Evolutionary conservation across 2,329 filamentous ascomycete species (phyloP).

Genomic region (Ophiosphaerella korrae): DNA sequence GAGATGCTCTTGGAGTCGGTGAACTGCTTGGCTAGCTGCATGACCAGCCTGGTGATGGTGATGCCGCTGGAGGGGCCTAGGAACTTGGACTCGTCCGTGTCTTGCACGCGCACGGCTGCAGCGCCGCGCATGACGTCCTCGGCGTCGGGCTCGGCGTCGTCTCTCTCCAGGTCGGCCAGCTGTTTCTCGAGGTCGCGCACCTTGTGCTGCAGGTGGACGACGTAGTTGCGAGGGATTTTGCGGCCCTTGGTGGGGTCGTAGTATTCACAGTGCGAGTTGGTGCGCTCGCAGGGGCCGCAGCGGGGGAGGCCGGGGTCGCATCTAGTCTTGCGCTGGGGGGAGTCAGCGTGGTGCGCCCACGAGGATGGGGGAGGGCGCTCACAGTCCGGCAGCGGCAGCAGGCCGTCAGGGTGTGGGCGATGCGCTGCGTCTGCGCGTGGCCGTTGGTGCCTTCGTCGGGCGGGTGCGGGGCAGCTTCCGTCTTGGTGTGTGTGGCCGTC

Average conservation of each 20-base stretch:
- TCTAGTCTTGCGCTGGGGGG: slow-evolving; percentile 81
- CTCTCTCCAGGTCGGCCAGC: slow-evolving; percentile 76
- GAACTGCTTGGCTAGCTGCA: slow-evolving; percentile 95
- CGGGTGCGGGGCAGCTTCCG: slow-evolving; percentile 26
- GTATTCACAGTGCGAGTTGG: slow-evolving; percentile 91
- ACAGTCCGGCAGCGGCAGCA: slow-evolving; percentile 82
- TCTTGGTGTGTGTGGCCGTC: slow-evolving; percentile 21
- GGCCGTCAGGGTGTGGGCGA: slow-evolving; percentile 79
- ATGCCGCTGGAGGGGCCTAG: slow-evolving; percentile 94
- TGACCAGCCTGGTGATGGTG: slow-evolving; percentile 89
- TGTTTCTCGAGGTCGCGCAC: slow-evolving; percentile 82
- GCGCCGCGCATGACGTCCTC: slow-evolving; percentile 88
- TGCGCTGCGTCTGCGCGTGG: slow-evolving; percentile 52
- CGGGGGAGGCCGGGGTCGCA: slow-evolving; percentile 92
- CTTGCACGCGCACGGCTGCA: slow-evolving; percentile 81
- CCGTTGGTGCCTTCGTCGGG: slow-evolving; percentile 23
- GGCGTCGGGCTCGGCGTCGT: slow-evolving; percentile 70
- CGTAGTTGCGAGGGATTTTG: slow-evolving; percentile 88
- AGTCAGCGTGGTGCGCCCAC: too few relatives aligned
- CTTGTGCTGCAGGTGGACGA: slow-evolving; percentile 86
- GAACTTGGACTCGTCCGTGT: slow-evolving; percentile 87
- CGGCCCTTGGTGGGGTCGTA: slow-evolving; percentile 86
- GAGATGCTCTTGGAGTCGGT: slow-evolving; percentile 90
- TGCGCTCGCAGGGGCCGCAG: slow-evolving; percentile 90
- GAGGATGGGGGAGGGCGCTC: slow-evolving; percentile 29